phyloP scores from a whole-genome alignment of 176 grass and related monocot genomes.

The Triticum dicoccoides region DNA sequence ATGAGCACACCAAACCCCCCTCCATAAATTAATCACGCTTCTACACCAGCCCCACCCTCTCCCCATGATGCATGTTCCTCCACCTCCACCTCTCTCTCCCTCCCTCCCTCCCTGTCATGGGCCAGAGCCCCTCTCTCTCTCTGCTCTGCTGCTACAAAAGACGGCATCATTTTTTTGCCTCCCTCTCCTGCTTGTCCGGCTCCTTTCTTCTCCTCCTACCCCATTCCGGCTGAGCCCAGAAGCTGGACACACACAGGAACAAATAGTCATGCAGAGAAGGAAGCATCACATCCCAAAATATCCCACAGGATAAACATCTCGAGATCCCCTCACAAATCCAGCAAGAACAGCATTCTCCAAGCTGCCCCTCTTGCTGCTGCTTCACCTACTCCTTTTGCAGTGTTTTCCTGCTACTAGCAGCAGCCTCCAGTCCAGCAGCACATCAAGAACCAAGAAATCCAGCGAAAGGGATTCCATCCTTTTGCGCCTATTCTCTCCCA shows the following conservation, averaged over 20 bases:
- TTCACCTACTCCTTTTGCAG: constrained; percentile 3
- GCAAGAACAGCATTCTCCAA: constrained; percentile 17
- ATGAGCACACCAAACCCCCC: constrained; percentile 36
- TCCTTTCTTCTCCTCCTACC: constrained; percentile 4
- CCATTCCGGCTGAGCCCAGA: constrained; percentile 33
- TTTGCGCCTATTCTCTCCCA: neutral
- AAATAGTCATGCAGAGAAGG: constrained; percentile 31
- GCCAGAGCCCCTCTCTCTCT: neutral
- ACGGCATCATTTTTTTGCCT: constrained; percentile 36
- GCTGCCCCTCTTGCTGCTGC: constrained; percentile 17
- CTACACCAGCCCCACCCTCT: constrained; percentile 31
- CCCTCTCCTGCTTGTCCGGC: constrained; percentile 28
- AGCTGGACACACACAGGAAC: constrained; percentile 12
- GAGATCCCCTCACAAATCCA: constrained; percentile 20
- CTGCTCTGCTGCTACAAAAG: constrained; percentile 38
- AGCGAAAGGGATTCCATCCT: neutral
- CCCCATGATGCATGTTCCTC: constrained; percentile 40
- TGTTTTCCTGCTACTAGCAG: neutral
- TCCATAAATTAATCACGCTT: constrained; percentile 41
- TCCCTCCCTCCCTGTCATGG: neutral
- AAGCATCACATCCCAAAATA: constrained; percentile 12
- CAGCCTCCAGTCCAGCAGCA: neutral
- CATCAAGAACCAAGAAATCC: constrained; percentile 11
- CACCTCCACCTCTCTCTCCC: neutral
- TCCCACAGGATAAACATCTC: neutral